Percentiles rank a stretch among this genome's conserved stretches.
Evolutionary conservation across 108 stramenopile genomes (phyloP).

Genomic region (Discostella pseudostelligera): DNA sequence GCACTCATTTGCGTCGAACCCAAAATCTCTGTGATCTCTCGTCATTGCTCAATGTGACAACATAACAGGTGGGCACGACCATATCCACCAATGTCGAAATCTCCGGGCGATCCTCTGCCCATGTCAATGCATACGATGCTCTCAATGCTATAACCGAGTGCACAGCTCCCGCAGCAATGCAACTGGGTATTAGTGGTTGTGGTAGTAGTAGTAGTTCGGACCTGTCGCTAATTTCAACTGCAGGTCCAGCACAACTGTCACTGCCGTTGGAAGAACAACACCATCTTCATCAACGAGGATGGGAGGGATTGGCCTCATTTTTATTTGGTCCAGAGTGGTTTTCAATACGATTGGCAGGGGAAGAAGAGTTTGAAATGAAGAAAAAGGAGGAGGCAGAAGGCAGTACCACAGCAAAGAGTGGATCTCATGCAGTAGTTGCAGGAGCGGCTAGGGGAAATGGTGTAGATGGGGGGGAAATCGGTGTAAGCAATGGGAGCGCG

Average conservation of each 20-base stretch:
- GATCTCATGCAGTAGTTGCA: background rate
- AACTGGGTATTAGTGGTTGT: background rate
- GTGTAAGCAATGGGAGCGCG: conserved; percentile 4
- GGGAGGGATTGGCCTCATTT: conserved; percentile 81
- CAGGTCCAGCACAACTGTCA: background rate
- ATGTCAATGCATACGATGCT: conserved; percentile 80
- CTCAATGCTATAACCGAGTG: conserved; percentile 64
- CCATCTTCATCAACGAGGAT: conserved; percentile 28
- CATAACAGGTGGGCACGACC: conserved; percentile 45
- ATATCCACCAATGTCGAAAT: conserved; percentile 65
- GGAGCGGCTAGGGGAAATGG: background rate
- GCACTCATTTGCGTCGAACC: background rate
- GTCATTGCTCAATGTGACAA: background rate
- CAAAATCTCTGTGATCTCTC: background rate
- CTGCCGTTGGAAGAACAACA: background rate
- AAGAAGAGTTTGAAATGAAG: conserved; percentile 15
- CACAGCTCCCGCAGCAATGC: conserved; percentile 59
- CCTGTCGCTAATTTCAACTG: background rate
- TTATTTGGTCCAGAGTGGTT: conserved; percentile 80
- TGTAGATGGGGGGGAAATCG: background rate
- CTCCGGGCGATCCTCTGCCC: conserved; percentile 71
- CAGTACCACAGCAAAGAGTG: conserved; percentile 11
- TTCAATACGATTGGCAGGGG: conserved; percentile 32
- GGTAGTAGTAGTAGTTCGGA: conserved; percentile 9
- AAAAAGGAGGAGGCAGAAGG: too few relatives aligned